Base-by-base conservation (phyloP, 1,284 basidiomycete genomes). In the Xerocomus nothofagi region DNA sequence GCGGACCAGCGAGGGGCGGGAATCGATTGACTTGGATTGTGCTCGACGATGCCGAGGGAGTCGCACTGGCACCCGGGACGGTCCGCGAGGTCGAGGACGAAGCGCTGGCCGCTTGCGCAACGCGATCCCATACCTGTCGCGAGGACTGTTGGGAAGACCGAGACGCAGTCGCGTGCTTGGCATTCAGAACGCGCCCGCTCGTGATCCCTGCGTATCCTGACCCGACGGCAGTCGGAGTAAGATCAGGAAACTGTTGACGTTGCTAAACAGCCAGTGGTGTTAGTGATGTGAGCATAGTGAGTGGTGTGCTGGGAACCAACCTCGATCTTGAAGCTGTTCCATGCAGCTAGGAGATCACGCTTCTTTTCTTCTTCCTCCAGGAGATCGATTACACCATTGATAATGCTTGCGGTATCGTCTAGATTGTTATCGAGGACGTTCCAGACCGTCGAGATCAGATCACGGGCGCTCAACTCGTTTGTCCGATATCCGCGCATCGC, bases 311-410 rank as follows among this genome's bases (percentile, higher is more conserved):
- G 52, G 12, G 0, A 2, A 6, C 44, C 14, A 4, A 88, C 90
- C 78, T 96, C 89, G 34, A 90, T 75, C 48, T 87, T 86, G 67
- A 95, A 93, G 0, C 82, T 82, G 53, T 89, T 89, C 87, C 96
- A 91, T 0, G 90, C 86, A 2, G 75, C 63, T 31, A 93, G 70
- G 0, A 98, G 63, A 38, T 85, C 86, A 21, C 76, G 73, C 54
- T 86, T 86, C 79, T 97, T 95, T 18, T 95, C 93, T 44, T 85
- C 84, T 40, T 91, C 89, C 3, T 89, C 88, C n/a, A 96, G 69
- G 9, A 92, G 69, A 56, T 91, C 89, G 8, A 93, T 84, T 17
- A 96, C 76, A 6, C 84, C 78, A 51, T 87, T 88, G 37, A 96
- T 76, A 31, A 97, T 78, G 47, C 84, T 84, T 0, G 84, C 84